Conservation (phyloP, 116 monocot species). For the Iris pallida region DNA sequence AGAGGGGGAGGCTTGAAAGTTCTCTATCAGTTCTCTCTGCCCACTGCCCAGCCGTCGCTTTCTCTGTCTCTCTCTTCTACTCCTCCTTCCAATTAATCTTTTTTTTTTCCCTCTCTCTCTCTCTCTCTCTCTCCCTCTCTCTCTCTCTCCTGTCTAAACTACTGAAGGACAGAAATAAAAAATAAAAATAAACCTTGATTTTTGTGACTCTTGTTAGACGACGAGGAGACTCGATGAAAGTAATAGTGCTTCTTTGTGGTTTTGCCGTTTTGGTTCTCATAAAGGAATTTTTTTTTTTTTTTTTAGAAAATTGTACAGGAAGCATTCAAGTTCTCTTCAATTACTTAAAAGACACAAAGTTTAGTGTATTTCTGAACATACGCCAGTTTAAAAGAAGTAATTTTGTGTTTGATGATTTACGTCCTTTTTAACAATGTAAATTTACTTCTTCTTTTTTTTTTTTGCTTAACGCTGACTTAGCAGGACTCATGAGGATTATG, state of each 20-base stretch:
- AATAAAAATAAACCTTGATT: too few species aligned
- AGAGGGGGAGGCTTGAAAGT: slow-evolving; percentile 32
- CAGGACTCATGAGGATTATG: too few species aligned
- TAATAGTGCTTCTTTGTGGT: slow-evolving; percentile 10
- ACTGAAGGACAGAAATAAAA: background rate
- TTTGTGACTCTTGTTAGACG: slow-evolving; percentile 34
- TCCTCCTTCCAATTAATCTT: background rate
- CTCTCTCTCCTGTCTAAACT: background rate
- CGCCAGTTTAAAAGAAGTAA: too few species aligned
- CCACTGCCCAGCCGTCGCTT: slow-evolving; percentile 49
- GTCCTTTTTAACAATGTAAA: too few species aligned
- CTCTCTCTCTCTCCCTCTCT: slow-evolving; percentile 14
- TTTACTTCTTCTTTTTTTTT: too few species aligned
- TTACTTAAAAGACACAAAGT: too few species aligned
- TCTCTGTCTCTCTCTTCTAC: slow-evolving; percentile 78
- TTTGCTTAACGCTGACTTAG: too few species aligned
- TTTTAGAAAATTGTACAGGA: too few species aligned
- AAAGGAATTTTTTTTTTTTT: too few species aligned
- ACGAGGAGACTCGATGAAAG: slow-evolving; percentile 18
- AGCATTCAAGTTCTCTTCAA: too few species aligned
- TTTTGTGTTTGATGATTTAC: too few species aligned
- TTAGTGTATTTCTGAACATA: too few species aligned
- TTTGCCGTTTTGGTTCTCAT: background rate
- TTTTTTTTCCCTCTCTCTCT: slow-evolving; percentile 3
- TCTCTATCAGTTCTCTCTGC: slow-evolving; percentile 64